Base-by-base conservation (phyloP, 805 yeast genomes). In the Lipomyces starkeyi region DNA sequence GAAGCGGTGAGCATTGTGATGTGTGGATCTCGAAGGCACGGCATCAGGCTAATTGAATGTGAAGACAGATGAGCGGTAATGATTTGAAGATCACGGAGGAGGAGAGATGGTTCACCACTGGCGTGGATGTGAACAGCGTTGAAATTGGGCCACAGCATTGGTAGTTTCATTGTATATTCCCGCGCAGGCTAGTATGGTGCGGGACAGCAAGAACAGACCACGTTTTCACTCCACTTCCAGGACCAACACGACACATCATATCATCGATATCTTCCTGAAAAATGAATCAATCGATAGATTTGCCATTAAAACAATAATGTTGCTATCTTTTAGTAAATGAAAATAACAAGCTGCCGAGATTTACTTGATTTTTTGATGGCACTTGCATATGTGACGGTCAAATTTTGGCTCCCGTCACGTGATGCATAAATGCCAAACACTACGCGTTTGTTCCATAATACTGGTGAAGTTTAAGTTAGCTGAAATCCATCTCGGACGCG, bases 1-100 rank as follows among this genome's bases (percentile, higher is more conserved):
- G 62, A 69, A 69, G 61, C 13, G 71, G 69, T 67, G 57, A 60
- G 67, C 6, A 20, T 17, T 58, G 6, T 11, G n/a, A 43, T 43
- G 49, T 43, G 49, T 17, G 14, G 22, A 14, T 4, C 20, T 17
- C 8, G 37, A 14, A 4, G 9, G 20, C 59, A 11, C 17, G 43
- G 22, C 14, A 17, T 11, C 2, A 17, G 9, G 8, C 49, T 43
- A n/a, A 43, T 43, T 17, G n/a, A 2, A n/a, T 14, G 7, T 35
- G 2, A 37, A 63, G 70, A 58, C 69, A 66, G 27, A 69, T 69
- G 72, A 58, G 68, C 53, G 72, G 70, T 9, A 69, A 69, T 53
- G 72, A 69, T 59, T 20, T 69, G 22, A 27, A 56, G 55, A 69
- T 69, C 14, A 20, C 6, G 43, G 63, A 57, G 25, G 62, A 43